Evolutionary conservation across 768 basidiomycete genomes (phyloP).

Genomic region (Phallus indusiatus): DNA sequence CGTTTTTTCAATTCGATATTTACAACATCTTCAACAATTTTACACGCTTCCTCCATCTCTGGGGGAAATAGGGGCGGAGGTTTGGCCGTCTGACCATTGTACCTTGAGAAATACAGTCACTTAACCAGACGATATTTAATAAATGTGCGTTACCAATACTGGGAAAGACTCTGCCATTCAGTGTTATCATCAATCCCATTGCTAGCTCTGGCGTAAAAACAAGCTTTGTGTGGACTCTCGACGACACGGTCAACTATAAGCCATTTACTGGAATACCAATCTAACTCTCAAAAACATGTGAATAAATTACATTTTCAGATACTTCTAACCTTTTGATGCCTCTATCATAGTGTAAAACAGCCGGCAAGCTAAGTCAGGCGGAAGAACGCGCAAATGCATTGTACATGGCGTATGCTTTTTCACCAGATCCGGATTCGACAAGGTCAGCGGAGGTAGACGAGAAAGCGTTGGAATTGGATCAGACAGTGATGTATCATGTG

Average conservation of each 20-base stretch:
- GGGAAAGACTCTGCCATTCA: slow-evolving; percentile 63
- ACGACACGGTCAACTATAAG: slow-evolving; percentile 77
- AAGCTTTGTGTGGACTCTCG: slow-evolving; percentile 76
- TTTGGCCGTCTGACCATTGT: slow-evolving; percentile 61
- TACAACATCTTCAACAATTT: slow-evolving; percentile 57
- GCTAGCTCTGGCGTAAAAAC: slow-evolving; percentile 57
- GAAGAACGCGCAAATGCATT: slow-evolving; percentile 57
- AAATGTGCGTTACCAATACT: slow-evolving; percentile 48
- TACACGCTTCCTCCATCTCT: slow-evolving; percentile 73
- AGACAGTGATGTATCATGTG: background rate
- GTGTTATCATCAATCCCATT: slow-evolving; percentile 30
- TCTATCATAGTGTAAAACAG: slow-evolving; percentile 68
- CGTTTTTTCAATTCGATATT: slow-evolving; percentile 61
- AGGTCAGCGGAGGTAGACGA: slow-evolving; percentile 49
- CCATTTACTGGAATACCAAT: slow-evolving; percentile 72
- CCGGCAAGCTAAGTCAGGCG: slow-evolving; percentile 63
- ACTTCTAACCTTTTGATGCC: slow-evolving; percentile 29
- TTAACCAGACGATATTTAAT: background rate
- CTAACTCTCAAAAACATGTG: background rate
- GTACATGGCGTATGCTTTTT: slow-evolving; percentile 68
- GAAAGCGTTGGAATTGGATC: slow-evolving; percentile 20
- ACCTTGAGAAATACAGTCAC: slow-evolving; percentile 38
- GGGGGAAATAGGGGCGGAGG: slow-evolving; percentile 48
- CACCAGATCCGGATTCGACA: slow-evolving; percentile 55
- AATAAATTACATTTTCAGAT: background rate